Conservation (phyloP, 2,329 filamentous ascomycete species). For the Emydomyces testavorans region DNA sequence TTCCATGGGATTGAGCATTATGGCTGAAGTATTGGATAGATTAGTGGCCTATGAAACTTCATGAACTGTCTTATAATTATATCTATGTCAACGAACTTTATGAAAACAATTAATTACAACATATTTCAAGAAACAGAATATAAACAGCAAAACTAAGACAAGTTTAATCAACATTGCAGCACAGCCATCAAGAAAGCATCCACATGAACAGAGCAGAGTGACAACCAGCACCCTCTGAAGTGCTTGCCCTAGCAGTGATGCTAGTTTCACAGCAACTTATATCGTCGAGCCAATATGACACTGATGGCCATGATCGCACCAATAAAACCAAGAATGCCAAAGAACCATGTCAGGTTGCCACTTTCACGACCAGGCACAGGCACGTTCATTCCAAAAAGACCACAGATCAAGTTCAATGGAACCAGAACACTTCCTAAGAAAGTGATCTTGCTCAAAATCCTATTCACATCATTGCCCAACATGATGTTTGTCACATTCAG, state of each 20-base stretch:
- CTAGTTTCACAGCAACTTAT: slow-evolving; percentile 29
- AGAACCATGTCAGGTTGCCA: slow-evolving; percentile 37
- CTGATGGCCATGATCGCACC: slow-evolving; percentile 31
- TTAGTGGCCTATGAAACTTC: too few species aligned
- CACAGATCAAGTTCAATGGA: slow-evolving; percentile 80
- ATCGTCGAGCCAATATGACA: slow-evolving; percentile 31
- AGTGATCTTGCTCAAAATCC: slow-evolving; percentile 87
- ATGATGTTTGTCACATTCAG: slow-evolving; percentile 84
- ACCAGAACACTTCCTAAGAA: slow-evolving; percentile 91
- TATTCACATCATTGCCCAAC: slow-evolving; percentile 78
- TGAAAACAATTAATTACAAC: background rate
- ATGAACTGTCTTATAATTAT: too few species aligned
- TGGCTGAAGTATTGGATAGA: background rate
- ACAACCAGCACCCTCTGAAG: background rate
- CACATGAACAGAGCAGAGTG: background rate
- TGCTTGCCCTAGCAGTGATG: background rate
- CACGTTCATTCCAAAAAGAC: slow-evolving; percentile 44
- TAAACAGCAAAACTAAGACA: background rate
- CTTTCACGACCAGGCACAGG: slow-evolving; percentile 33
- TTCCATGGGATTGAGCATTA: background rate
- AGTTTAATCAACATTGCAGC: background rate
- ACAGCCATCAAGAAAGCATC: background rate
- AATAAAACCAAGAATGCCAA: slow-evolving; percentile 40
- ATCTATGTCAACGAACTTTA: background rate
- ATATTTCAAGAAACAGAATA: background rate